These are phyloP conservation scores for Candida sanyaensis DNA, from an alignment of 1,139 yeast species.

Conservation along the genomic window DNA sequence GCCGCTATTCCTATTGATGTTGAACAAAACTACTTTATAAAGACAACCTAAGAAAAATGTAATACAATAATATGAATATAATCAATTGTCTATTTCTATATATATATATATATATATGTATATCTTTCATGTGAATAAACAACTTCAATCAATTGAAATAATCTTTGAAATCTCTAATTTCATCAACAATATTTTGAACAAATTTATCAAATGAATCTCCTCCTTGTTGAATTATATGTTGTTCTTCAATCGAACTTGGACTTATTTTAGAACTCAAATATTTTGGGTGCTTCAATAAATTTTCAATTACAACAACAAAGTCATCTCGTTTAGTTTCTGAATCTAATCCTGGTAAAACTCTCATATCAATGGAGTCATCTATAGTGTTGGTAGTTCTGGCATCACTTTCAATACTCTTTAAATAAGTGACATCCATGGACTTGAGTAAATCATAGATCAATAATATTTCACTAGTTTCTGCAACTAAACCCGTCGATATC, in stretches of 20 bases:
- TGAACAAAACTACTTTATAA: conserved; percentile 16
- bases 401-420: conserved; percentile 18
- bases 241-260: conserved; percentile 68
- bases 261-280: conserved; percentile 70
- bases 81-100: background rate
- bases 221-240: conserved; percentile 47
- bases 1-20: conserved; percentile 28
- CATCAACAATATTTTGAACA: conserved; percentile 52
- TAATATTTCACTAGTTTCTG: conserved; percentile 81
- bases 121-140: background rate
- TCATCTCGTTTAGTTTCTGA: background rate
- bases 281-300: conserved; percentile 83
- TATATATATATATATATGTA: background rate
- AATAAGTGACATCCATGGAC: conserved; percentile 47
- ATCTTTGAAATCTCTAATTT: conserved; percentile 57
- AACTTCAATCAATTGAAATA: conserved; percentile 23
- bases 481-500: conserved; percentile 65
- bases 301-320: conserved; percentile 59
- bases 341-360: no score
- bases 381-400: conserved; percentile 17
- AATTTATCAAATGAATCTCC: conserved; percentile 43
- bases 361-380: no score
- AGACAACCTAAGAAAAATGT: conserved; percentile 6
- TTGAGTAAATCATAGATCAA: conserved; percentile 62
- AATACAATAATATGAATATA: no score